These are phyloP conservation scores for Penicillium subrubescens DNA, from an alignment of 495 filamentous ascomycete genomes.

Conservation along the genomic window DNA sequence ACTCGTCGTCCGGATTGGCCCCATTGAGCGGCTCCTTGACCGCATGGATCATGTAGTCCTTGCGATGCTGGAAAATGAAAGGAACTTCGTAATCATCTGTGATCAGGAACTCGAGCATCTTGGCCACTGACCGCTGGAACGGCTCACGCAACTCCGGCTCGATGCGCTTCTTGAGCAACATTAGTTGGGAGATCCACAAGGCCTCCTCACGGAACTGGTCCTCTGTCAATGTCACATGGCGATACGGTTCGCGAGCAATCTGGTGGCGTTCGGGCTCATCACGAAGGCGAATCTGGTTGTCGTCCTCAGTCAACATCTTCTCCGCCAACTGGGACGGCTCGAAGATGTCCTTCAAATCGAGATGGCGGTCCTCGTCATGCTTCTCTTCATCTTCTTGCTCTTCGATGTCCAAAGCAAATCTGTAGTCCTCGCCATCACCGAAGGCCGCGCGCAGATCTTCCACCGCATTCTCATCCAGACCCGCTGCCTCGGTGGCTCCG, in stretches of 20 bases:
- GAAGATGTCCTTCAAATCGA: conserved; percentile 97
- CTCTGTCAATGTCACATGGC: conserved; percentile 69
- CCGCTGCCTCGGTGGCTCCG: conserved; percentile 66
- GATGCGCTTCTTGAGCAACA: conserved; percentile 82
- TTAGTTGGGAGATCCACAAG: conserved; percentile 83
- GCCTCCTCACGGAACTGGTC: conserved; percentile 88
- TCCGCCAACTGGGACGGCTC: conserved; percentile 93
- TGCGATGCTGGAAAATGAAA: conserved; percentile 96
- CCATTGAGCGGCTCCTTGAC: conserved; percentile 64
- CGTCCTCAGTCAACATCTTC: conserved; percentile 91
- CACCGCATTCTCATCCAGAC: conserved; percentile 85
- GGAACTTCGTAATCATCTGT: conserved; percentile 92
- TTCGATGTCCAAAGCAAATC: conserved; percentile 86
- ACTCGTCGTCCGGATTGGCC: conserved; percentile 60
- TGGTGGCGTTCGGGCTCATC: conserved; percentile 96
- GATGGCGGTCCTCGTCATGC: conserved; percentile 66
- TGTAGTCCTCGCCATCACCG: conserved; percentile 91
- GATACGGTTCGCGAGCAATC: conserved; percentile 84
- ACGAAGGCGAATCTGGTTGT: conserved; percentile 80
- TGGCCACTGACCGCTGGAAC: conserved; percentile 83
- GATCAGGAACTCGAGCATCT: conserved; percentile 93
- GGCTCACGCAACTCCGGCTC: conserved; percentile 70
- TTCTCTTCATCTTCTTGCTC: conserved; percentile 68
- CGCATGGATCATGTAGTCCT: conserved; percentile 95
- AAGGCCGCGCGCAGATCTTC: conserved; percentile 96